A percentile compares a stretch with the other conserved stretches of the same genome.
phyloP scores from a whole-genome alignment of 148 eudicot species.

The Camellia japonica region DNA sequence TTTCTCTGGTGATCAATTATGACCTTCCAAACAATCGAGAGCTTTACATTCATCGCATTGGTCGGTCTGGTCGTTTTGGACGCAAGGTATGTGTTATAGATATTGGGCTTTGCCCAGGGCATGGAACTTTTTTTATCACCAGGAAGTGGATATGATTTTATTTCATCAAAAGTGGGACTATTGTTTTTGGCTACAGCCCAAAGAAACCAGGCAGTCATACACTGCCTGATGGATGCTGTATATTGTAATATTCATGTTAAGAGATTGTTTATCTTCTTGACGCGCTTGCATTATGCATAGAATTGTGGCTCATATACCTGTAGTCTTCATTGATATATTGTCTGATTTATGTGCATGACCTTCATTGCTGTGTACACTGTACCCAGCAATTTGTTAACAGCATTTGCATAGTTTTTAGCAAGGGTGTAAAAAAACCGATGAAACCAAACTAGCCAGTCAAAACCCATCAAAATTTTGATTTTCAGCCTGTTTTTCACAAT shows the following conservation, averaged over 20 bases:
- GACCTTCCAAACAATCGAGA: conserved; percentile 95
- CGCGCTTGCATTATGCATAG: not conserved
- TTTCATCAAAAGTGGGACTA: too few relatives aligned
- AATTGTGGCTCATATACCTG: not conserved
- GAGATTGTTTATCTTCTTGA: not conserved
- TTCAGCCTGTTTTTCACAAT: too few relatives aligned
- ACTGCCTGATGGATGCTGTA: not conserved
- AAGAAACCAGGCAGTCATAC: not conserved
- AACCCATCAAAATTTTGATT: too few relatives aligned
- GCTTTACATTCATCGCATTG: conserved; percentile 95
- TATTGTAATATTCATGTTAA: not conserved
- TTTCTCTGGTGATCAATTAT: conserved; percentile 92
- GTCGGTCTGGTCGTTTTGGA: conserved; percentile 98
- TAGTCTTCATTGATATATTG: not conserved
- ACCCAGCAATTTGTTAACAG: too few relatives aligned
- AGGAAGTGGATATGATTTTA: not conserved
- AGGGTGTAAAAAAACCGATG: too few relatives aligned
- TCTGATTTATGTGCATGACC: not conserved
- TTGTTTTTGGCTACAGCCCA: not conserved
- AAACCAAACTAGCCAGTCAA: too few relatives aligned
- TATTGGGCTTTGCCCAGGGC: not conserved
- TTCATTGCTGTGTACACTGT: not conserved
- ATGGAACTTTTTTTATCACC: not conserved
- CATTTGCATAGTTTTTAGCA: too few relatives aligned
- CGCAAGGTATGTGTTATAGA: conserved; percentile 52